Evolutionary conservation across 371 early-diverging fungal genomes (phyloP), one percentile per base, ranked within the genome.

Genomic region (Apophysomyces variabilis): DNA sequence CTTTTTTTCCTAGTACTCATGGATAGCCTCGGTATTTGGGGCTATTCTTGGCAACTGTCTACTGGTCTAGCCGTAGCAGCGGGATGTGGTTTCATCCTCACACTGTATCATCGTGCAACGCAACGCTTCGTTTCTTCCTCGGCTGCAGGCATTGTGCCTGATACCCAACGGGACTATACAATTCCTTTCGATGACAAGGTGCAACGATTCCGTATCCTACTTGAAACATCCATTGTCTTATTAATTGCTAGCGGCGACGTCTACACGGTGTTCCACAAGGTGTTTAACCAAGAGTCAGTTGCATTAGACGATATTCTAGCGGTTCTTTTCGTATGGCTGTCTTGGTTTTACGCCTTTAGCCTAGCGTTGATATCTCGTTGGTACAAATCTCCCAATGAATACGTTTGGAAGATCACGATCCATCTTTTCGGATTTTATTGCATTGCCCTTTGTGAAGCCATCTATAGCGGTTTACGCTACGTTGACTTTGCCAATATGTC

Each of bases 371-470:
- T 72, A 4, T 67, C 76, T 13, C 66, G 62, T 32, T 64, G 67
- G 7, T 61, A 77, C 32, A 60, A 18, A 12, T 26, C 77, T 0
- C 80, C 80, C 11, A 71, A 64, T 56, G 45, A 63, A 18, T 77
- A 75, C 75, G 80, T 77, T 4, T 80, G 68, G 64, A 65, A 68
- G 16, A 61, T 80, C n/a, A 79, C 79, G 47, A 67, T 73, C 18
- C 80, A 83, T 50, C 59, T 83, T 1, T 72, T 62, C 39, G 57
- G 72, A 9, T 62, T 78, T 44, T 82, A 68, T 47, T 58, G 58
- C 14, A 26, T 67, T 8, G 47, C 63, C 0, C 73, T 68, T 64
- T 50, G 54, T 21, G 21, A n/a, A 50, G 46, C 50, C 35, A 61
- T 70, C 21, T 50, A 50, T 26, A 21, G 21, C 21, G 9, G 18